A percentile compares a stretch with the other conserved stretches of the same genome.
Evolutionary conservation across 441 rosid genomes (phyloP).

Genomic region (Iberis amara): DNA sequence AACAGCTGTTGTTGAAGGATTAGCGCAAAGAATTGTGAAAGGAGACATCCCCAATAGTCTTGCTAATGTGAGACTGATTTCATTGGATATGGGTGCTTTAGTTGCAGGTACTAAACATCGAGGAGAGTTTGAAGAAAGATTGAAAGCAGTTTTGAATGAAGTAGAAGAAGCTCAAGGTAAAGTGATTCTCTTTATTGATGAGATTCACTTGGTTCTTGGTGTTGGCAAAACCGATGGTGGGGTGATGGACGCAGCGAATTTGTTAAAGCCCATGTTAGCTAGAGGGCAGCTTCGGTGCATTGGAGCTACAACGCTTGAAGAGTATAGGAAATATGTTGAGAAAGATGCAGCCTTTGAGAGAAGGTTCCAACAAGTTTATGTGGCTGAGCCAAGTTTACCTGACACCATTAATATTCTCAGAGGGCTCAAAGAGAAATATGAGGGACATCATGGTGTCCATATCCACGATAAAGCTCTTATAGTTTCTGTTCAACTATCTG

Average conservation of each 20-base stretch:
- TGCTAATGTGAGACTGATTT: constrained; percentile 69
- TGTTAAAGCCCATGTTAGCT: too few relatives aligned
- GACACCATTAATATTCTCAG: constrained; percentile 52
- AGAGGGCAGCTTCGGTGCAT: too few relatives aligned
- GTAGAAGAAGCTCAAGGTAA: constrained; percentile 86
- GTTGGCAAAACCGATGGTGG: constrained; percentile 39
- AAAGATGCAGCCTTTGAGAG: too few relatives aligned
- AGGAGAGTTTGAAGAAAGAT: constrained; percentile 90
- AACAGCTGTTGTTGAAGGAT: constrained; percentile 89
- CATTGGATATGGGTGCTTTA: constrained; percentile 82
- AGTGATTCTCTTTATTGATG: constrained; percentile 76
- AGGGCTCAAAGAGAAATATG: constrained; percentile 90
- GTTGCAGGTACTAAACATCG: constrained; percentile 90
- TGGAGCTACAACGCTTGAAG: too few relatives aligned
- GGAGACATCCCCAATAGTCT: constrained; percentile 91
- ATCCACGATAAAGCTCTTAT: constrained; percentile 84
- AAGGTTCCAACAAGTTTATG: too few relatives aligned
- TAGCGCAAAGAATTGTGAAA: constrained; percentile 80
- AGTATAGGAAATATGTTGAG: too few relatives aligned
- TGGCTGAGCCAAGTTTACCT: too few relatives aligned
- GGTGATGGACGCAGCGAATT: too few relatives aligned
- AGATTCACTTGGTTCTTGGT: constrained; percentile 81
- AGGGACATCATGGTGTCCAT: constrained; percentile 91
- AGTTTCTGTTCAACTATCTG: constrained; percentile 72
- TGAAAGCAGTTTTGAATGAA: constrained; percentile 84